Conservation (phyloP, 1,139 yeast genomes). For the Blastobotrys apis region DNA sequence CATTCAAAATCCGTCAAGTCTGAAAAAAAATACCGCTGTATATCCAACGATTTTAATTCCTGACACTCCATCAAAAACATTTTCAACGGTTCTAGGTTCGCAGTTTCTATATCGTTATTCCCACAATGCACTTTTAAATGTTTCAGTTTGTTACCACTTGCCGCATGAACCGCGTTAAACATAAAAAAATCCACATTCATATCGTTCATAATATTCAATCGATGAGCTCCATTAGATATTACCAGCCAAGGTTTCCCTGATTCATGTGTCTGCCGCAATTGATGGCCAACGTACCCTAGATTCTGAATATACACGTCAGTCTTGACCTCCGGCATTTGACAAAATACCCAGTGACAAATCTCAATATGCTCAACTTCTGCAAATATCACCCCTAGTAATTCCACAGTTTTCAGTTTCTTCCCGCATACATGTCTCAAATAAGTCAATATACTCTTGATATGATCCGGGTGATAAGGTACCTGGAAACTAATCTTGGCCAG, state of each 20-base stretch:
- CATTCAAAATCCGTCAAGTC: constrained; percentile 7
- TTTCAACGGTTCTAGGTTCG: not conserved
- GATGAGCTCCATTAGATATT: not conserved
- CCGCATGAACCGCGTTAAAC: not conserved
- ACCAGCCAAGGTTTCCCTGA: not conserved
- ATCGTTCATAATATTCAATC: not conserved
- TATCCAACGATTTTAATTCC: not conserved
- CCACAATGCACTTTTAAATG: not conserved
- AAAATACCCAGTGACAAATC: not conserved
- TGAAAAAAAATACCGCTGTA: not conserved
- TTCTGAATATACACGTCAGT: not conserved
- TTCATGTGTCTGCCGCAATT: not conserved
- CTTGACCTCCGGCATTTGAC: not conserved
- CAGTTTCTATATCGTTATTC: not conserved
- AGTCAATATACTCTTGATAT: not conserved
- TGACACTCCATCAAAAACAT: not conserved
- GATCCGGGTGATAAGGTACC: no score
- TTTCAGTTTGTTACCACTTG: not conserved
- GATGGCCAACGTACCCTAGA: no score
- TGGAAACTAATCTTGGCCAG: not conserved
- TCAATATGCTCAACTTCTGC: not conserved
- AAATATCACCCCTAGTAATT: not conserved
- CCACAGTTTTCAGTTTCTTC: not conserved
- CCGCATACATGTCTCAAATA: not conserved
- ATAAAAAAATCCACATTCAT: not conserved